phyloP scores from a whole-genome alignment of 805 yeast genomes.

The Yamadazyma olivae region DNA sequence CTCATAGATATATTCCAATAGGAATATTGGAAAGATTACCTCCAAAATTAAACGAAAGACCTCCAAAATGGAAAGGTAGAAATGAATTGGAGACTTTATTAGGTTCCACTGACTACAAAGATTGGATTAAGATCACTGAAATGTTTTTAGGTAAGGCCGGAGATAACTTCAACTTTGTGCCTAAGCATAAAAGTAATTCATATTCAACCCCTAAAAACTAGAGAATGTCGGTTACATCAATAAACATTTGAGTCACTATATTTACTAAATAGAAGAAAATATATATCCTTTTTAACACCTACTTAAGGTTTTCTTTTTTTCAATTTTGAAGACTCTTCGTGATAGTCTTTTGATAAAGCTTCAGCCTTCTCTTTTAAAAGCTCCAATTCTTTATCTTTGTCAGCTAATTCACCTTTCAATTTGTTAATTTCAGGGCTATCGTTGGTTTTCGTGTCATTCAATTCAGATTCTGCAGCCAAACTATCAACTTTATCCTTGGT shows the following conservation, averaged over 20 bases:
- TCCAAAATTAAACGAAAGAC: constrained; percentile 87
- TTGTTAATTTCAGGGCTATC: constrained; percentile 40
- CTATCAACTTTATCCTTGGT: constrained; percentile 59
- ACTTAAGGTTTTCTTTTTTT: constrained; percentile 2
- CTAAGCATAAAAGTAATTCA: constrained; percentile 94
- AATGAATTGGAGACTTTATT: constrained; percentile 87
- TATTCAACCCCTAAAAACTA: background rate
- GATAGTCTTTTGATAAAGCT: constrained; percentile 61
- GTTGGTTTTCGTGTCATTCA: constrained; percentile 18
- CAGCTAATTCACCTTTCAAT: constrained; percentile 45
- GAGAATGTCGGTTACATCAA: too few species aligned
- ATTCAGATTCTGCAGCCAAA: constrained; percentile 9
- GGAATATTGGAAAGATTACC: constrained; percentile 90
- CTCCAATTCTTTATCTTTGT: constrained; percentile 63
- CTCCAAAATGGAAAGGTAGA: constrained; percentile 91
- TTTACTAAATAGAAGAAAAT: background rate
- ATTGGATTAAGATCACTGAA: constrained; percentile 95
- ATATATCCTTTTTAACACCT: background rate
- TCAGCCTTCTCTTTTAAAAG: constrained; percentile 72
- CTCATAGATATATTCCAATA: constrained; percentile 91
- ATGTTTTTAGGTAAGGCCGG: constrained; percentile 90
- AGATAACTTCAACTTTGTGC: constrained; percentile 71
- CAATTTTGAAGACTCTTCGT: constrained; percentile 8
- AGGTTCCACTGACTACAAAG: constrained; percentile 80
- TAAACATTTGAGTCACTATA: background rate